Evolutionary conservation across 257 asterid genomes (phyloP), one percentile per base, ranked within the genome.

Genomic region (Jaltomata sinuosa): DNA sequence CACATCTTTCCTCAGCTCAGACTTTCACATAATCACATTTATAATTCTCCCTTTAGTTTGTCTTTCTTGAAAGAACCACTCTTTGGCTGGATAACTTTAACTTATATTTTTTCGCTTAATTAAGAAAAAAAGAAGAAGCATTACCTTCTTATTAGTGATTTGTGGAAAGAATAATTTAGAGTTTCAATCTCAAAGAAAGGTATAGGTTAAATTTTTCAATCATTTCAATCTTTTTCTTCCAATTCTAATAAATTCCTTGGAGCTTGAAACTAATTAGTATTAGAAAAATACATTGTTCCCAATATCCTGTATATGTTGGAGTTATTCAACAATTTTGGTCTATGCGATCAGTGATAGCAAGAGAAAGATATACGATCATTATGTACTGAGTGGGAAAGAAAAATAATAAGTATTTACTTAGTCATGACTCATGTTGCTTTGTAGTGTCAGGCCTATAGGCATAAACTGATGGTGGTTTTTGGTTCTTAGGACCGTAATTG

Each of bases 401-500:
- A 74, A 74, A 74, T 45, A 18, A 42, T 25, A 34, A 68, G 29
- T 74, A 6, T 76, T 47, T 49, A 47, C 11, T 49, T 15, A 27
- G 81, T 47, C 42, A 16, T 49, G 62, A 27, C 62, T 47, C 42
- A 16, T 49, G 62, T 4, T 69, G 15, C 31, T 69, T 36, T 47
- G 18, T 49, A 18, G 42, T 76, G 81, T 27, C 4, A 18, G 27
- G 4, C 18, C 81, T 76, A 11, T 49, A 76, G 61, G 61, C 62
- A 27, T 27, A 47, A 25, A 76, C 42, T 76, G 81, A 76, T 31
- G 42, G 40, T 76, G 10, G 42, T 49, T 47, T 76, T 25, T 76
- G 40, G 27, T 27, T 76, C 25, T 8, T 27, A 76, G 57, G 64
- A 67, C 45, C 95, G 94, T 61, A 90, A 85, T 59, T 94, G 99